These are phyloP conservation scores for Sungouiella thailandica DNA, from an alignment of 805 yeast species.

Conservation along the genomic window DNA sequence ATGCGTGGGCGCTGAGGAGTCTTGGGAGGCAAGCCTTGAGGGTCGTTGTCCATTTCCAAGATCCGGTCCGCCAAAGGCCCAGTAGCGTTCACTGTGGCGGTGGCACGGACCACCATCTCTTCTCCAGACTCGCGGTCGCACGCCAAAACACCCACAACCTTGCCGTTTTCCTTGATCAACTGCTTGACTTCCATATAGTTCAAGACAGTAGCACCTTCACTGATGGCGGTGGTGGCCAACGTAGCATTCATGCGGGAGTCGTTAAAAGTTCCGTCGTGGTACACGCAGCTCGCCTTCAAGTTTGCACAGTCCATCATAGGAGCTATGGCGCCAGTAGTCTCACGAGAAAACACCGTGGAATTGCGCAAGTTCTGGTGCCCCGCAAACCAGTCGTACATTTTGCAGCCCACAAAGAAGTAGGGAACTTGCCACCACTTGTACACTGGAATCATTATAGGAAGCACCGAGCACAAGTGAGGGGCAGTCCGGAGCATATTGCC, in stretches of 20 bases:
- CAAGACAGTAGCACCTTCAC: slow-evolving; percentile 83
- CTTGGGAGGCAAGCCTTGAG: slow-evolving; percentile 58
- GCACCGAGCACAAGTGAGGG: slow-evolving; percentile 79
- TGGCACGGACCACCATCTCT: slow-evolving; percentile 58
- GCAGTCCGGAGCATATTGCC: slow-evolving; percentile 84
- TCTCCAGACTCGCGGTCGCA: slow-evolving; percentile 66
- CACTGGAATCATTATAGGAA: slow-evolving; percentile 95
- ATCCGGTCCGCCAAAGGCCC: slow-evolving; percentile 88
- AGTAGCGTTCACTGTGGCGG: slow-evolving; percentile 82
- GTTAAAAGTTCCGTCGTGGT: slow-evolving; percentile 93
- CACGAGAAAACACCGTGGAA: slow-evolving; percentile 66
- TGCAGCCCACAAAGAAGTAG: slow-evolving; percentile 86
- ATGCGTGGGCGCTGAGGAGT: slow-evolving; percentile 54
- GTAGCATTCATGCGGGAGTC: slow-evolving; percentile 88
- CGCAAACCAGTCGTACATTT: slow-evolving; percentile 88
- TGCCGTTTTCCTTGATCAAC: slow-evolving; percentile 61
- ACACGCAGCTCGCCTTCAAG: slow-evolving; percentile 85
- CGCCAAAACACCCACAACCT: slow-evolving; percentile 73
- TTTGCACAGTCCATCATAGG: slow-evolving; percentile 79
- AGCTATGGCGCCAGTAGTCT: slow-evolving; percentile 65
- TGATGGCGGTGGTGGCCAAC: slow-evolving; percentile 78
- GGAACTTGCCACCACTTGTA: slow-evolving; percentile 96
- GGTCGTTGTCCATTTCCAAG: slow-evolving; percentile 79
- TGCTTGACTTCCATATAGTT: slow-evolving; percentile 82
- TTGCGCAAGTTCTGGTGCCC: slow-evolving; percentile 80